Conservation (phyloP, 768 basidiomycete genomes). For the Heimioporus sp. region DNA sequence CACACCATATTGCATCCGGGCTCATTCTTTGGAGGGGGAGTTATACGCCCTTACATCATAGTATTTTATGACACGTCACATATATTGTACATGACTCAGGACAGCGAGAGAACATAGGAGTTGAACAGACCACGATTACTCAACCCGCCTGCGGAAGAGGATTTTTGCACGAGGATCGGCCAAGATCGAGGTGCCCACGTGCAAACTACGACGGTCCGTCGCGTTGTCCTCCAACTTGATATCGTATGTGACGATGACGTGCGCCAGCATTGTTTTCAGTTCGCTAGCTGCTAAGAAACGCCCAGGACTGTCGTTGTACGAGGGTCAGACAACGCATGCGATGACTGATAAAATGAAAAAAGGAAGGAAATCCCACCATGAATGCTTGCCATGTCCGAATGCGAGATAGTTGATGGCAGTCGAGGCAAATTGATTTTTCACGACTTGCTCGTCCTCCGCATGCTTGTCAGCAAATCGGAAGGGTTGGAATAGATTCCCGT, state of each 20-base stretch:
- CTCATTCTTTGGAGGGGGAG: no score
- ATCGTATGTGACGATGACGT: conserved; percentile 14
- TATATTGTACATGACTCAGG: no score
- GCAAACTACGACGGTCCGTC: not conserved
- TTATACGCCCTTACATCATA: no score
- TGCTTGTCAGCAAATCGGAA: conserved; percentile 41
- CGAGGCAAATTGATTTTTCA: conserved; percentile 34
- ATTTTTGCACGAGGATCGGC: conserved; percentile 5
- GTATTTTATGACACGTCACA: no score
- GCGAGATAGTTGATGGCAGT: conserved; percentile 30
- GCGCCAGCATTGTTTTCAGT: conserved; percentile 17
- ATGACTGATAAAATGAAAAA: no score
- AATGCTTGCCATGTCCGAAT: conserved; percentile 33
- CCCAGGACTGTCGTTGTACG: conserved; percentile 6
- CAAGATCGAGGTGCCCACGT: not conserved
- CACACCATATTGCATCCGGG: no score
- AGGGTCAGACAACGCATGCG: no score
- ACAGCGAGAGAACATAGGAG: no score
- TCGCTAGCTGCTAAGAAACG: conserved; percentile 9
- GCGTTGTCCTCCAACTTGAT: conserved; percentile 12
- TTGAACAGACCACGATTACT: no score
- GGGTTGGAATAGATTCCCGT: conserved; percentile 22
- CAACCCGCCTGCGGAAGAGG: no score
- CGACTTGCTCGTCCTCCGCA: conserved; percentile 21
- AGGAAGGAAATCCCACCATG: conserved; percentile 11